Evolutionary conservation across 78 protist species (phyloP), one percentile per base, ranked within the genome.

Genomic region (Dictyostelium discoideum): DNA sequence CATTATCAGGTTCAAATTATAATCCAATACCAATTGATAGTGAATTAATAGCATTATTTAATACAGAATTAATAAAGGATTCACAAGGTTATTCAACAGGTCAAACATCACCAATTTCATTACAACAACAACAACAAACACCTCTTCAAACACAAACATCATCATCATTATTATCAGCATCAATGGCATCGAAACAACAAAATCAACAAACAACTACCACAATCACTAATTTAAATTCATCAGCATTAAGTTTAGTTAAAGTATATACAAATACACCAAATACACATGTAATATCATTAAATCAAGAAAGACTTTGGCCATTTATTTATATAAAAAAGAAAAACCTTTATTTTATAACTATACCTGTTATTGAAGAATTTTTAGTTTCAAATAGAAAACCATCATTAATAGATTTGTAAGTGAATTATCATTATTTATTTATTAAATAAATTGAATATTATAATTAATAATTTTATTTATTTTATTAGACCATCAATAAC

Each of bases 231-330:
- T 44, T 24, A 76, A 42, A 39, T 1, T 24, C 89, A 76, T 37
- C 85, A 32, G 50, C 76, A 86, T 22, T n/a, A 50, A 86, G 74
- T 48, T 10, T 65, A 29, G 29, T 60, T 50, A 65, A 50, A 76
- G 26, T 44, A n/a, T 80, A 80, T 67, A 16, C 37, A 54, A 26
- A 85, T 13, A 90, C 95, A 67, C 95, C 95, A 42, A 90, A 90
- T 22, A 90, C 95, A 81, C 95, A 90, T 82, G 60, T 90, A 69
- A 50, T 90, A 82, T 90, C 95, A 72, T n/a, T 90, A 7, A 50
- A 50, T 67, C 82, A 82, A 65, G 95, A 82, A 46, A 90, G 57
- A 82, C 22, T 90, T 13, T 90, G 95, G 95, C 95, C 95, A 24
- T 46, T 90, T 16, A 24, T 90, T 18, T 90, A 90, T 48, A 80